Evolutionary conservation across 2,329 filamentous ascomycete genomes (phyloP), one percentile per base, ranked within the genome.

Genomic region (Magnaporthales sp.): DNA sequence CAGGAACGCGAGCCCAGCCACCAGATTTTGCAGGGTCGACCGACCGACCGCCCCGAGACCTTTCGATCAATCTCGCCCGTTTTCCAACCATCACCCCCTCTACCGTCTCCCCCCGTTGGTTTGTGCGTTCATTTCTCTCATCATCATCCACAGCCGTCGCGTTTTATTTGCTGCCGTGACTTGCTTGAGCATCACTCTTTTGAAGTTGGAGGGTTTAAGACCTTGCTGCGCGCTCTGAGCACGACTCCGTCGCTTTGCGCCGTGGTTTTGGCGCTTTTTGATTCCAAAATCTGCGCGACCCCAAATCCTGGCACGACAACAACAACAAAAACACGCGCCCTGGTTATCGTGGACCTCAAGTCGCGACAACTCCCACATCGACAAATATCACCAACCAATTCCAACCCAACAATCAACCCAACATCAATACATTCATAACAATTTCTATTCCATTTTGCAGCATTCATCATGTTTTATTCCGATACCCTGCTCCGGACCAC

Each of bases 401-500:
- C 7, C 22, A 27, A 7, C 54, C n/a, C 24, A 58, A 26, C 13
- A 11, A 58, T 58, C 6, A 10, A n/a, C n/a, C 22, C 22, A n/a
- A 26, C 22, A n/a, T n/a, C 4, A 7, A 26, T 26, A 58, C 54
- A 11, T 9, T 56, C 8, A 9, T 26, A 24, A 22, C 24, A 58
- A 22, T 26, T 58, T 58, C 54, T 11, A 13, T 26, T 15, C 24
- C 13, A 58, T 26, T 26, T 58, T 26, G 54, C 54, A 58, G n/a
- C 54, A 58, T 58, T 27, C 63, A 32, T 8, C 77, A 99, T 99
- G 95, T 99, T 99, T 81, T 98, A 97, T 79, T 97, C 95, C 66
- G 93, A 97, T 83, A 93, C 92, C 66, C 87, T 99, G 68, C 87
- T 99, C 73, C 93, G 93, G 77, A 97, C 97, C 89, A 97, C 92